Evolutionary conservation across 768 basidiomycete genomes (phyloP), one percentile per base, ranked within the genome.

Genomic region (Lentinula detonsa): DNA sequence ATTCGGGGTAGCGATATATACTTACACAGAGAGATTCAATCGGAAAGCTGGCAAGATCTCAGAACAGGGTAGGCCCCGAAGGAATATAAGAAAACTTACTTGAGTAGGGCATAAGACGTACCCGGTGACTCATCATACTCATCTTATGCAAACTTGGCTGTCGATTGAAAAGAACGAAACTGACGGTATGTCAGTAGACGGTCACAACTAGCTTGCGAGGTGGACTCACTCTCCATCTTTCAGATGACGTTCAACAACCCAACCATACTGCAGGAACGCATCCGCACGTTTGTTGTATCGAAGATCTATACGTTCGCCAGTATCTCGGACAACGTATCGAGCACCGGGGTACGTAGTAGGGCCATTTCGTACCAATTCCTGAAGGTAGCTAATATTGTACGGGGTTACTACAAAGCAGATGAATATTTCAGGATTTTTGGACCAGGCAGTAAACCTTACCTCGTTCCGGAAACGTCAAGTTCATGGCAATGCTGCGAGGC

Each of bases 101-200:
- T 21, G 95, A 98, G 75, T 98, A 98, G 11, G 93, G 91, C 95
- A 98, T 97, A 62, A 98, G 77, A 69, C 91, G 93, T 34, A 98
- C 92, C 39, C 95, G 87, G 77, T 98, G 97, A 73, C 92, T 92
- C 97, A 98, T 98, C 97, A 98, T 98, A 81, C 94, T 96, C 97
- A 98, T 98, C 75, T 99, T 99, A 74, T 99, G 97, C 73, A 98
- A 75, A 82, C 88, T 91, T 10, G 97, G 97, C 71, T 99, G 97
- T 57, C 97, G 95, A 73, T 99, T 98, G 79, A 99, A 98, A 57
- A 99, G 77, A 21, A 98, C 91, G 66, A 80, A 95, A 69, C 93
- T 95, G 63, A 5, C 39, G 23, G 23, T 23, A 42, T 16, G 55
- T 68, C 0, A 67, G 42, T 45, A 16, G 5, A 65, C 49, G 56